A percentile compares a stretch with the other conserved stretches of the same genome.
Conservation (phyloP, 2,329 filamentous ascomycete species). For the Diplodia corticola region DNA sequence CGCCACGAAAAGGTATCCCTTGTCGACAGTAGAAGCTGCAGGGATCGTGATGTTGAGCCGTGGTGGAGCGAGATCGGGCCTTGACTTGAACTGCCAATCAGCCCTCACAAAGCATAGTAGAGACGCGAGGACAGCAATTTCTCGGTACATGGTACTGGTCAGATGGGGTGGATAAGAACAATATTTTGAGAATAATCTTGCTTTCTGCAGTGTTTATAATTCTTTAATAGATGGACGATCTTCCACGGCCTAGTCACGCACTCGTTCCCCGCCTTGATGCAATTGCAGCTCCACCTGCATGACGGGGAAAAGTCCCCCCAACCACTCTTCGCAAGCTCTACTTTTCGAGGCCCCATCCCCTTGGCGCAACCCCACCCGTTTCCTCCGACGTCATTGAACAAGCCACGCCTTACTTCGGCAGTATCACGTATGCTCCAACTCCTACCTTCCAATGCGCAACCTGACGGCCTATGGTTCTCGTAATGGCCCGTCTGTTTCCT, state of each 20-base stretch:
- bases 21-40: slow-evolving; percentile 42
- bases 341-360: background rate
- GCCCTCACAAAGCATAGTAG: slow-evolving; percentile 47
- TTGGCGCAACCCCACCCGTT: background rate
- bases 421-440: too few relatives aligned
- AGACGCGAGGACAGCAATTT: slow-evolving; percentile 3
- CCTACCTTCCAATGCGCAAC: background rate
- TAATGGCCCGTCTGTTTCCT: background rate
- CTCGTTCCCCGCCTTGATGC: background rate
- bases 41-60: slow-evolving; percentile 48
- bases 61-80: slow-evolving; percentile 50
- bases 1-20: slow-evolving; percentile 49
- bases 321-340: background rate
- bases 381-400: background rate
- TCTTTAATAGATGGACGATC: background rate
- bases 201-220: background rate
- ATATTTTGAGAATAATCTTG: background rate
- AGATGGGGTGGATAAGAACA: too few relatives aligned
- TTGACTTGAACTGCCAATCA: slow-evolving; percentile 52
- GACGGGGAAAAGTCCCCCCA: background rate
- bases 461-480: background rate
- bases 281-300: background rate
- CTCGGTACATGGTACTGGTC: background rate
- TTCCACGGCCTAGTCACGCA: background rate
- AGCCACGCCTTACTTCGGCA: too few relatives aligned